A percentile compares a stretch with the other conserved stretches of the same genome.
phyloP scores from a whole-genome alignment of 106 monocot species.

The Apostasia ramifera region DNA sequence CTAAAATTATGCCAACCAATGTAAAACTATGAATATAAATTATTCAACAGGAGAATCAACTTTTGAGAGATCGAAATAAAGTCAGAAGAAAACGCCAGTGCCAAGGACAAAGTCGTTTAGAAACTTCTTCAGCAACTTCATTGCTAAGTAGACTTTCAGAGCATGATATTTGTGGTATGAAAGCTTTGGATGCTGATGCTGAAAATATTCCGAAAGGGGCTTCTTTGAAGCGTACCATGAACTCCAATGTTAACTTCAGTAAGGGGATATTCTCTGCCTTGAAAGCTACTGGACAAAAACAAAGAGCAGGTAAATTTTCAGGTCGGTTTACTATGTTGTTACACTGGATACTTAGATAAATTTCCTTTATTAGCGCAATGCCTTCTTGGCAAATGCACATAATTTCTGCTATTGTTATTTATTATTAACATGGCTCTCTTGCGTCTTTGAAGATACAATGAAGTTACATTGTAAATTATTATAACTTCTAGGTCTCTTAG shows the following conservation, averaged over 20 bases:
- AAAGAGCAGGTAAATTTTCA: slow-evolving; percentile 55
- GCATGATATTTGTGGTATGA: slow-evolving; percentile 42
- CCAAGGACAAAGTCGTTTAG: slow-evolving; percentile 45
- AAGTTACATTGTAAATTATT: too few species aligned
- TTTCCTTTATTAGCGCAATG: too few species aligned
- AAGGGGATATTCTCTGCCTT: slow-evolving; percentile 31
- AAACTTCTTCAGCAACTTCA: slow-evolving; percentile 25
- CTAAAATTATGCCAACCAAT: not conserved
- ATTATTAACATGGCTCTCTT: too few species aligned
- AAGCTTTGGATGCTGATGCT: slow-evolving; percentile 36
- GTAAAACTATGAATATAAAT: not conserved
- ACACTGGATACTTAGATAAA: not conserved
- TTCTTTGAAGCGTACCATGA: slow-evolving; percentile 34
- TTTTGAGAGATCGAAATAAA: slow-evolving; percentile 79
- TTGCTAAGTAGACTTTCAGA: slow-evolving; percentile 23
- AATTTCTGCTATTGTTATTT: too few species aligned
- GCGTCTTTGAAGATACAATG: too few species aligned
- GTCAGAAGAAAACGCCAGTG: slow-evolving; percentile 53
- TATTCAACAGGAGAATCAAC: slow-evolving; percentile 70
- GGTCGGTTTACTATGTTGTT: not conserved
- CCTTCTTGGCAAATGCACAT: too few species aligned
- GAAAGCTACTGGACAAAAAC: slow-evolving; percentile 54
- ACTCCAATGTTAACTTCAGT: slow-evolving; percentile 27
- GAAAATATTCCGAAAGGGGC: slow-evolving; percentile 39
- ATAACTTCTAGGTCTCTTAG: slow-evolving; percentile 31